Evolutionary conservation across 2,329 filamentous ascomycete genomes (phyloP).

Genomic region (Neurospora crassa): DNA sequence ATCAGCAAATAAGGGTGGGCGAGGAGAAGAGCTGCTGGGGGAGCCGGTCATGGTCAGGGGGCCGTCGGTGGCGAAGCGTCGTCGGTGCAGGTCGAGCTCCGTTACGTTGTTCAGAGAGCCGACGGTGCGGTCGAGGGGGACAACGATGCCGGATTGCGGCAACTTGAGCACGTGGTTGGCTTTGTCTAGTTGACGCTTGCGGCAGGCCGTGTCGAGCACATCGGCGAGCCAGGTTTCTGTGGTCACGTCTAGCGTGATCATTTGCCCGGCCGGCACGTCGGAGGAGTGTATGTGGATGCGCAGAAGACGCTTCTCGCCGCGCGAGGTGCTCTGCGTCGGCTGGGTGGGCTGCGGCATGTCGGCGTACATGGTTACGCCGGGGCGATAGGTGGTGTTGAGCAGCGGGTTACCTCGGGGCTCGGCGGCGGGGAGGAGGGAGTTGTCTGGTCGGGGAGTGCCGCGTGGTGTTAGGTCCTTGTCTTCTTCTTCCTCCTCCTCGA

Average conservation of each 20-base stretch:
- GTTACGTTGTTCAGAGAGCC: constrained; percentile 66
- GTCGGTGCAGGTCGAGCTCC: constrained; percentile 65
- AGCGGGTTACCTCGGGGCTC: constrained; percentile 47
- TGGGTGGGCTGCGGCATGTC: constrained; percentile 41
- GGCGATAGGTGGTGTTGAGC: constrained; percentile 49
- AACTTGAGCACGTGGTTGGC: constrained; percentile 71
- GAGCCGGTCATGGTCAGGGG: constrained; percentile 59
- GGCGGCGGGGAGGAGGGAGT: constrained; percentile 21
- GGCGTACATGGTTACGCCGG: constrained; percentile 43
- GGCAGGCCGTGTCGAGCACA: constrained; percentile 68
- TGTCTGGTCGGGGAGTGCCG: constrained; percentile 37
- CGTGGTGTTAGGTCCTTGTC: constrained; percentile 35
- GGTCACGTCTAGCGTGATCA: constrained; percentile 65
- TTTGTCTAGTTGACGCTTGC: constrained; percentile 70
- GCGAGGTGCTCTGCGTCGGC: constrained; percentile 27
- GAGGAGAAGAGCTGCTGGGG: constrained; percentile 61
- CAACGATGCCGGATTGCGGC: constrained; percentile 62
- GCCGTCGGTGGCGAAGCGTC: constrained; percentile 67
- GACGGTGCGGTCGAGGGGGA: constrained; percentile 67
- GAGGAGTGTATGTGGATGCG: constrained; percentile 62
- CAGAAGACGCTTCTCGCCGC: constrained; percentile 61
- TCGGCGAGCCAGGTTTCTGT: constrained; percentile 78
- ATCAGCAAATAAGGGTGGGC: constrained; percentile 46
- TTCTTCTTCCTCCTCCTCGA: constrained; percentile 26
- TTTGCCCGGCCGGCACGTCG: constrained; percentile 62